Evolutionary conservation across 2,329 filamentous ascomycete species (phyloP).

Genomic region (Sporothrix phasma): DNA sequence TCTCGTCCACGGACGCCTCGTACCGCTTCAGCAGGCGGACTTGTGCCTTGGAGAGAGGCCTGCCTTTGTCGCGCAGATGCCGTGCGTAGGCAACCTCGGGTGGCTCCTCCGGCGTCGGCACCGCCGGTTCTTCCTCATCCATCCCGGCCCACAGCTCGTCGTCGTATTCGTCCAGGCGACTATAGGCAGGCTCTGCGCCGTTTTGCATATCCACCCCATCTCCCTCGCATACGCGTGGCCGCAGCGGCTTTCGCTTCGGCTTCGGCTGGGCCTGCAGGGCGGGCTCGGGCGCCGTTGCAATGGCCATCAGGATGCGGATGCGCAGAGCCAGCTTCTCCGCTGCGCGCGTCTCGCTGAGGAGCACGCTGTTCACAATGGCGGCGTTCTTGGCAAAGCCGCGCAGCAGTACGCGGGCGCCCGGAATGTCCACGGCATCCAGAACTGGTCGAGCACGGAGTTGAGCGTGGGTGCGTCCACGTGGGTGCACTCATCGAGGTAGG

Average conservation of each 20-base stretch:
- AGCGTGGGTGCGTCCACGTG: conserved; percentile 32
- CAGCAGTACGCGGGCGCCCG: conserved; percentile 28
- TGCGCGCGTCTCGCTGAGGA: conserved; percentile 9
- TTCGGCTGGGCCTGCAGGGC: not conserved
- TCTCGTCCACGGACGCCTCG: not conserved
- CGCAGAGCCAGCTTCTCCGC: conserved; percentile 13
- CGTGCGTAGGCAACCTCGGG: not conserved
- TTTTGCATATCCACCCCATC: no score
- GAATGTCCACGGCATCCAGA: conserved; percentile 30
- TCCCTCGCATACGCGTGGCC: no score
- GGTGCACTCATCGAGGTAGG: conserved; percentile 29
- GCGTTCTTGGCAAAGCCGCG: conserved; percentile 25
- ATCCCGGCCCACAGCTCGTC: not conserved
- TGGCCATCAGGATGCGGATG: conserved; percentile 15
- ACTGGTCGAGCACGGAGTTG: conserved; percentile 34
- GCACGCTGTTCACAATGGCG: conserved; percentile 17
- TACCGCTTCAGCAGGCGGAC: not conserved
- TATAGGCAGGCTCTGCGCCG: no score
- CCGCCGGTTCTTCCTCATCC: not conserved
- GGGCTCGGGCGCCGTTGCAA: conserved; percentile 11
- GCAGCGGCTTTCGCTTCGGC: not conserved
- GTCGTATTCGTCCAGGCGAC: not conserved
- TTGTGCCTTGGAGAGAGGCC: not conserved
- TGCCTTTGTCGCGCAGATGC: not conserved
- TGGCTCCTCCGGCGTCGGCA: not conserved